Conservation (phyloP, 805 yeast genomes). For the Schizosaccharomyces japonicus region DNA sequence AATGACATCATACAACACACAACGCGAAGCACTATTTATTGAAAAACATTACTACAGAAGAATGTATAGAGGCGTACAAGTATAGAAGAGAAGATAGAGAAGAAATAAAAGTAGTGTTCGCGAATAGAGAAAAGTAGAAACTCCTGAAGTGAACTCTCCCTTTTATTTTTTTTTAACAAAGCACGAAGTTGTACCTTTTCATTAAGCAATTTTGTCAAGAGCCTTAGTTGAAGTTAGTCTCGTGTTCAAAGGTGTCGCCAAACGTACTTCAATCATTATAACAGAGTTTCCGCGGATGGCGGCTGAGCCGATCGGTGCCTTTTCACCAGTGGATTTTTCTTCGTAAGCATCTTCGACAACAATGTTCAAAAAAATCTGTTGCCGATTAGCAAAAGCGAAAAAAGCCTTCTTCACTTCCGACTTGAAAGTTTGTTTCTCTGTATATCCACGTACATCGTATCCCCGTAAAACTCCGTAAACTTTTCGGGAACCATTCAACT, state of each 20-base stretch:
- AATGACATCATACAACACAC: no score
- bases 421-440: neutral
- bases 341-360: conserved; percentile 53
- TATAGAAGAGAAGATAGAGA: no score
- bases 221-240: neutral
- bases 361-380: conserved; percentile 37
- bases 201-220: neutral
- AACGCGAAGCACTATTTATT: no score
- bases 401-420: no score
- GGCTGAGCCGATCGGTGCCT: conserved; percentile 37
- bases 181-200: no score
- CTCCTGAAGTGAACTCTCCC: no score
- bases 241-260: neutral
- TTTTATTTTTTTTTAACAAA: no score
- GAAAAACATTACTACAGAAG: no score
- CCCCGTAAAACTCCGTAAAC: conserved; percentile 69
- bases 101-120: no score
- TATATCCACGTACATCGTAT: conserved; percentile 31
- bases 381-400: conserved; percentile 12
- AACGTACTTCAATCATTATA: conserved; percentile 35
- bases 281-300: conserved; percentile 63
- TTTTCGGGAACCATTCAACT: conserved; percentile 54
- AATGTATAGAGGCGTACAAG: no score
- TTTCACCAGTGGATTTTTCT: conserved; percentile 26
- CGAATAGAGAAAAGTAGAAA: no score